phyloP scores from a whole-genome alignment of 139 green algal species.

The Tetratostichococcus sp. region DNA sequence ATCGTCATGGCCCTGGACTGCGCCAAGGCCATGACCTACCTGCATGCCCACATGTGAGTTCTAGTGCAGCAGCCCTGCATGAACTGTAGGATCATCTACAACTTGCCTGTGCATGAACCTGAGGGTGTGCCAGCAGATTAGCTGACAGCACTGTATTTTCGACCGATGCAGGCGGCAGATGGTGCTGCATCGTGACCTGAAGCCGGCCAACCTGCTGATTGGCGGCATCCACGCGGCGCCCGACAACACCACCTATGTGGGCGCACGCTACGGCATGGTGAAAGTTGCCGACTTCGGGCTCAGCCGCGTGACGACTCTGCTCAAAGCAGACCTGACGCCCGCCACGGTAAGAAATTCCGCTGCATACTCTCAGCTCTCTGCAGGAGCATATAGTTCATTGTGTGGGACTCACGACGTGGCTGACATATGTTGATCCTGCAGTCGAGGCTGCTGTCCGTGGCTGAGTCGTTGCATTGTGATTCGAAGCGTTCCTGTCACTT shows the following conservation, averaged over 20 bases:
- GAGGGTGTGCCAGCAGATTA: no score
- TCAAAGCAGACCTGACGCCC: not conserved
- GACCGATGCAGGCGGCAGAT: not conserved
- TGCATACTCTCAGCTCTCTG: no score
- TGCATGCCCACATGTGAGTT: constrained; percentile 46
- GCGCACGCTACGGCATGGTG: constrained; percentile 1
- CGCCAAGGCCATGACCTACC: constrained; percentile 76
- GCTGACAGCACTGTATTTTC: no score
- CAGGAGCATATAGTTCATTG: no score
- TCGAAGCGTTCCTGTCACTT: no score
- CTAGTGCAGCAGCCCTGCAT: not conserved
- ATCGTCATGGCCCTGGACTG: constrained; percentile 82
- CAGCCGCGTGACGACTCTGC: not conserved
- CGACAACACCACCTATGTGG: constrained; percentile 35
- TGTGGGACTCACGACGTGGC: no score
- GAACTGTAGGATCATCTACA: no score
- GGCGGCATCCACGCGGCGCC: constrained; percentile 29
- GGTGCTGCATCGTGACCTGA: constrained; percentile 74
- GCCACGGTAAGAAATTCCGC: not conserved
- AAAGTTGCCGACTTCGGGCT: constrained; percentile 24
- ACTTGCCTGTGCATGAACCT: no score
- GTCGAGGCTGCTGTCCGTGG: no score
- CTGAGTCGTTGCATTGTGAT: no score
- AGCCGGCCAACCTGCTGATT: constrained; percentile 88
- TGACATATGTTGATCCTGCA: no score